Conservation (phyloP, 768 basidiomycete genomes). For the Auriscalpium microsporum region DNA sequence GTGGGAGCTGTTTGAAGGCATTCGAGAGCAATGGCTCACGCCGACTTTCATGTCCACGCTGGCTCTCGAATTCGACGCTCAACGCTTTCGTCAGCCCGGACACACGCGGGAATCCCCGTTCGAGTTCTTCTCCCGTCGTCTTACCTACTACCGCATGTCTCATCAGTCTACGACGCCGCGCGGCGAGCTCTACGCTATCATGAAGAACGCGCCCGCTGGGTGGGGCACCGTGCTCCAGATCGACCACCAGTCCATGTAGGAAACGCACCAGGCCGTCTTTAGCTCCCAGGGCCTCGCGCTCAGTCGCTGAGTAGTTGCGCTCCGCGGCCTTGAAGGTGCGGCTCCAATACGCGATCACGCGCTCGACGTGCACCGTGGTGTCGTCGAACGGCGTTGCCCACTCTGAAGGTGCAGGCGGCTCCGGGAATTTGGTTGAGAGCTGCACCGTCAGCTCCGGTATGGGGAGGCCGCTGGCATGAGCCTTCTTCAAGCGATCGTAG, state of each 20-base stretch:
- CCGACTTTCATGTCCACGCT: background rate
- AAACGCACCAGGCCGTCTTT: conserved; percentile 20
- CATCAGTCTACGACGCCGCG: background rate
- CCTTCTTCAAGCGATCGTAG: conserved; percentile 13
- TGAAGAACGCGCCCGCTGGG: background rate
- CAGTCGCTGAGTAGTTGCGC: conserved; percentile 19
- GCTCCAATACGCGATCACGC: conserved; percentile 21
- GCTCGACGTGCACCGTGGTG: conserved; percentile 16
- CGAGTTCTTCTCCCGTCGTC: background rate
- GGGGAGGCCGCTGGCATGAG: conserved; percentile 4
- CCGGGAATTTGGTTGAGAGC: conserved; percentile 4
- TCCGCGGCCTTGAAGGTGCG: conserved; percentile 18
- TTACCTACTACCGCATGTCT: background rate
- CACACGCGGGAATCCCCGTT: background rate
- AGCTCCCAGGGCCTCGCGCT: conserved; percentile 17
- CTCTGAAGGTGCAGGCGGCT: too few relatives aligned
- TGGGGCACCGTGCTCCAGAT: background rate
- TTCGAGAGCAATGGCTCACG: background rate
- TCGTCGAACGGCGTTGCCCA: conserved; percentile 18
- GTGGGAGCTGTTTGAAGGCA: background rate
- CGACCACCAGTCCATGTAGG: too few relatives aligned
- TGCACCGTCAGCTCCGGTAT: conserved; percentile 9
- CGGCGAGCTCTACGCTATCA: background rate
- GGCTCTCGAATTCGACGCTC: background rate
- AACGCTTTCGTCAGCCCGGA: background rate